Percentiles rank a stretch among this genome's conserved stretches.
phyloP scores from a whole-genome alignment of 116 monocot genomes.

The Iris pallida region DNA sequence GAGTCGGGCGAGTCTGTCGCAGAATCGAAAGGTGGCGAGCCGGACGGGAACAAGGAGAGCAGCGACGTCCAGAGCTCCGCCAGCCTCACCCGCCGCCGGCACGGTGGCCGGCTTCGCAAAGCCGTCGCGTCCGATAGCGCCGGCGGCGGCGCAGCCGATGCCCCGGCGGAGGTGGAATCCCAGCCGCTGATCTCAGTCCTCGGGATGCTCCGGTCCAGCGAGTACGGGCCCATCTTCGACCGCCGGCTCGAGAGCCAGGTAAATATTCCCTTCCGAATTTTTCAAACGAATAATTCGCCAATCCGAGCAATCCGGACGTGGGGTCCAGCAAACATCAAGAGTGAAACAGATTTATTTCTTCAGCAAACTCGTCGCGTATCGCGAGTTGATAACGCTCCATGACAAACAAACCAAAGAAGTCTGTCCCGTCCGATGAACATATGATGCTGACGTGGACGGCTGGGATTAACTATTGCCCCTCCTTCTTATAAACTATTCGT shows the following conservation, averaged over 20 bases:
- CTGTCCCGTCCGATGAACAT: no score
- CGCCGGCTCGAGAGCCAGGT: constrained; percentile 73
- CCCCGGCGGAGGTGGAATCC: constrained; percentile 33
- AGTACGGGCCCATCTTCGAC: constrained; percentile 59
- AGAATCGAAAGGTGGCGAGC: constrained; percentile 29
- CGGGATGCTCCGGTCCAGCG: constrained; percentile 48
- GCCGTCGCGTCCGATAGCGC: no score
- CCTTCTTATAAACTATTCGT: no score
- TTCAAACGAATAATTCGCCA: no score
- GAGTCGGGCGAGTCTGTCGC: constrained; percentile 51
- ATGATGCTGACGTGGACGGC: no score
- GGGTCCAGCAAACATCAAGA: background rate
- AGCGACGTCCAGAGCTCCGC: constrained; percentile 88
- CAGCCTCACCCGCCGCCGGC: constrained; percentile 36
- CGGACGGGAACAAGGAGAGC: no score
- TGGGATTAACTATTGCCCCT: no score
- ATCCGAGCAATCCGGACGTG: background rate
- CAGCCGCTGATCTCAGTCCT: constrained; percentile 58
- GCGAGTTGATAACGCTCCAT: no score
- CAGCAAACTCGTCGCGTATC: no score
- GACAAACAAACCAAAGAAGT: no score
- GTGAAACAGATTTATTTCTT: no score
- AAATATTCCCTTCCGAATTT: no score
- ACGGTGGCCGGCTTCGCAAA: constrained; percentile 19
- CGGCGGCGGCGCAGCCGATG: constrained; percentile 22